phyloP scores from a whole-genome alignment of 768 basidiomycete species.

The Melanogaster broomeanus region DNA sequence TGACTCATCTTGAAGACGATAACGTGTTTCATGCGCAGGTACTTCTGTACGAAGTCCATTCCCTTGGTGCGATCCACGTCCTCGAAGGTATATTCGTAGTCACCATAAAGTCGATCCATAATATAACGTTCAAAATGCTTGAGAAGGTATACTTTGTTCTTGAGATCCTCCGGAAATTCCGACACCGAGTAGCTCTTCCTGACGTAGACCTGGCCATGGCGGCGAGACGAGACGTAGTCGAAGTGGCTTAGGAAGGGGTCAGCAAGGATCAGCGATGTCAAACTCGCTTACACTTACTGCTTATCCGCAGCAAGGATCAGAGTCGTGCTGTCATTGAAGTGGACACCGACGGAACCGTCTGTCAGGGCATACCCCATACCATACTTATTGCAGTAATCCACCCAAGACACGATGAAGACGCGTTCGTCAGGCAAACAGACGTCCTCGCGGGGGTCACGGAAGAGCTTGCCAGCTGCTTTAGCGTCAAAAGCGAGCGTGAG shows the following conservation, averaged over 20 bases:
- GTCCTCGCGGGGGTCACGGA: slow-evolving; percentile 63
- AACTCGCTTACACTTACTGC: slow-evolving; percentile 51
- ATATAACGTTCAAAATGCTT: slow-evolving; percentile 96
- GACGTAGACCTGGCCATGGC: slow-evolving; percentile 64
- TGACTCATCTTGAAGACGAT: slow-evolving; percentile 97
- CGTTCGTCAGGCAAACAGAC: slow-evolving; percentile 59
- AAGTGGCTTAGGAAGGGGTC: slow-evolving; percentile 60
- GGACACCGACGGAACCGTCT: slow-evolving; percentile 91
- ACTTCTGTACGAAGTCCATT: slow-evolving; percentile 96
- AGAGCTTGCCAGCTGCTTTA: slow-evolving; percentile 60
- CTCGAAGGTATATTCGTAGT: slow-evolving; percentile 80
- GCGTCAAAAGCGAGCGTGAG: slow-evolving; percentile 68
- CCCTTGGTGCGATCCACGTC: slow-evolving; percentile 70
- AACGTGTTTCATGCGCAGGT: slow-evolving; percentile 94
- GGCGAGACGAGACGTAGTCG: slow-evolving; percentile 79
- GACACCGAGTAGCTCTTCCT: slow-evolving; percentile 72
- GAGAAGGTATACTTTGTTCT: slow-evolving; percentile 88
- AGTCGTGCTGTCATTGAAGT: slow-evolving; percentile 95
- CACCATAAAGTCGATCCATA: slow-evolving; percentile 84
- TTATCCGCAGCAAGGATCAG: slow-evolving; percentile 86
- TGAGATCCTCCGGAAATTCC: slow-evolving; percentile 77
- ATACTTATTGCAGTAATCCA: slow-evolving; percentile 98
- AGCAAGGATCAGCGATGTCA: background rate
- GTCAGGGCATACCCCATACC: slow-evolving; percentile 99
- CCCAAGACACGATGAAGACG: slow-evolving; percentile 97